Evolutionary conservation across 1,139 yeast species (phyloP).

Genomic region (Wickerhamomyces sp.): DNA sequence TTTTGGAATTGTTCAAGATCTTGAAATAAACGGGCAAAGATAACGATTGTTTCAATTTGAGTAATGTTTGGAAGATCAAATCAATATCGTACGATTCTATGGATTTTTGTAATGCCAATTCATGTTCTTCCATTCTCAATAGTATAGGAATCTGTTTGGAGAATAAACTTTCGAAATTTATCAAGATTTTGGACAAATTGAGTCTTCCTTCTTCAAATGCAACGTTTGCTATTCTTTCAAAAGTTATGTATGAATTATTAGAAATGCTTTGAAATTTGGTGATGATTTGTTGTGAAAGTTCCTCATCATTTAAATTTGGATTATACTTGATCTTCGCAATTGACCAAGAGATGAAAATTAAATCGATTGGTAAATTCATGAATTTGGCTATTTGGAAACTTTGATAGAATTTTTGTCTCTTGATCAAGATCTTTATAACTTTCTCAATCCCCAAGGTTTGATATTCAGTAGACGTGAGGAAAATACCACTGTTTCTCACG

Average conservation of each 20-base stretch:
- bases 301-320: constrained; percentile 49
- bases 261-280: constrained; percentile 34
- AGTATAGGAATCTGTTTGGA: constrained; percentile 58
- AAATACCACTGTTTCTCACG: constrained; percentile 62
- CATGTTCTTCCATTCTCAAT: constrained; percentile 67
- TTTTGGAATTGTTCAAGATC: constrained; percentile 39
- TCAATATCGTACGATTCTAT: constrained; percentile 64
- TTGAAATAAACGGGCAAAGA: constrained; percentile 53
- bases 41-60: constrained; percentile 43
- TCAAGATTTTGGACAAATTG: constrained; percentile 56
- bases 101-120: constrained; percentile 64
- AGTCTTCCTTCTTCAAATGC: constrained; percentile 85
- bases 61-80: constrained; percentile 54
- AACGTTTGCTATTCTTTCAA: constrained; percentile 56
- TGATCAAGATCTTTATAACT: constrained; percentile 53
- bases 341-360: constrained; percentile 78
- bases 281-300: constrained; percentile 46
- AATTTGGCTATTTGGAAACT: constrained; percentile 58
- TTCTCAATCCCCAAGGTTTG: constrained; percentile 44
- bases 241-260: constrained; percentile 42
- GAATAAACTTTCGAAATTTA: constrained; percentile 65
- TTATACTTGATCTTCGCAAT: constrained; percentile 59
- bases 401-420: constrained; percentile 56
- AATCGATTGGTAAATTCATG: constrained; percentile 46
- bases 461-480: constrained; percentile 56